Base-by-base conservation (phyloP, 805 yeast species). In the Schwanniomyces vanrijiae region DNA sequence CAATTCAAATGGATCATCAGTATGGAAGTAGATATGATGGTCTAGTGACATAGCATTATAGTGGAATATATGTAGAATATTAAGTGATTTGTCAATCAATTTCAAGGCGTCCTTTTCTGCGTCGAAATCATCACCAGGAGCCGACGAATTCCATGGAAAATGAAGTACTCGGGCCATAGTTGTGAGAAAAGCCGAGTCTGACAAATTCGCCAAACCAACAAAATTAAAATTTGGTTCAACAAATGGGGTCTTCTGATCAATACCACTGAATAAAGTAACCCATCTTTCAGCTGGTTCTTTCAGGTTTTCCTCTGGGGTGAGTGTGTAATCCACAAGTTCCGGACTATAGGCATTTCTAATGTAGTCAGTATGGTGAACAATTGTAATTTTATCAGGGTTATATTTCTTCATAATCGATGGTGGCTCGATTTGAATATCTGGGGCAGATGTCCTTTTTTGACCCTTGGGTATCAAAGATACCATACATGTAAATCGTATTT, bases 401-500 rank as follows among this genome's bases (percentile, higher is more conserved):
- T 68, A 59, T 47, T 65, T 65, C 40, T 47, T 38, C 33, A 52
- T 58, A 11, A 61, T 44, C 2, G 42, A 26, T 14, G 52, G 49
- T 20, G 44, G 53, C 26, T 53, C 49, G 11, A 56, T 38, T 14
- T 53, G 51, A 5, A 50, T 18, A 40, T 50, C 52, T 28, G 42
- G 37, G 22, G 24, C 14, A 8, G 38, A 8, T 10, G 22, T 10
- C n/a, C 40, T 48, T 54, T 41, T 50, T 45, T 16, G 9, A 6
- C 57, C 58, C 29, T 50, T 52, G 39, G 49, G 55, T 18, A 57
- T 52, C 49, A 83, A 69, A 5, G 81, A 68, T 11, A 83, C 71
- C 38, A 77, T 69, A 2, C 86, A 79, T 3, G 76, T 72, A 56
- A 77, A 83, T 11, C 80, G 73, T 33, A 81, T 55, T 28, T 66